Evolutionary conservation across 139 green algal genomes (phyloP).

Genomic region (Ostreobium quekettii): DNA sequence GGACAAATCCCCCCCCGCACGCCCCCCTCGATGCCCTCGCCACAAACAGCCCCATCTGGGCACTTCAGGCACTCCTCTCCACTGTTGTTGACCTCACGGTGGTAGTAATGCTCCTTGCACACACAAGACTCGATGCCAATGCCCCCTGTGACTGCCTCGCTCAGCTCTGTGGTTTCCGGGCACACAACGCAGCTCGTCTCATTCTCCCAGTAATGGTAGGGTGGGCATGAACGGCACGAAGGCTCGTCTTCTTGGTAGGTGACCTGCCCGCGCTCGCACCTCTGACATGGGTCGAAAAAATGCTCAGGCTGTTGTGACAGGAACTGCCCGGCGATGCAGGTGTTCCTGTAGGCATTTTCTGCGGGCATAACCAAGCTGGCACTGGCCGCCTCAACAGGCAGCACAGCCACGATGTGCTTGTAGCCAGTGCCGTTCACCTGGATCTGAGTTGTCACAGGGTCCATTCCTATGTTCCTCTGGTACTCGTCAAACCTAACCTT

Average conservation of each 20-base stretch:
- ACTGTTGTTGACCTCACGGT: not conserved
- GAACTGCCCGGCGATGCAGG: slow-evolving; percentile 2
- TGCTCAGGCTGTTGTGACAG: slow-evolving; percentile 2
- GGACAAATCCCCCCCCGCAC: too few species aligned
- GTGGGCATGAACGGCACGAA: slow-evolving; percentile 1
- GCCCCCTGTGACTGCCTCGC: not conserved
- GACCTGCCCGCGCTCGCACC: not conserved
- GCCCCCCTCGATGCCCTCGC: not conserved
- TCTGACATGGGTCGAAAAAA: slow-evolving; percentile 4
- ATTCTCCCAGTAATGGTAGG: not conserved
- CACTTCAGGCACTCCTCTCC: slow-evolving; percentile 7
- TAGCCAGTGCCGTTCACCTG: not conserved
- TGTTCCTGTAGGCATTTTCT: not conserved
- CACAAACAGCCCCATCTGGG: slow-evolving; percentile 7
- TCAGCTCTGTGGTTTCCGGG: slow-evolving; percentile 9
- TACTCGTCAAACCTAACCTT: slow-evolving; percentile 10
- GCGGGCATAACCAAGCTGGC: not conserved
- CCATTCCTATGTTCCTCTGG: slow-evolving; percentile 11
- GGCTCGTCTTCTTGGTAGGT: not conserved
- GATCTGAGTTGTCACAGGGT: slow-evolving; percentile 12
- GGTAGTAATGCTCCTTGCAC: slow-evolving; percentile 13
- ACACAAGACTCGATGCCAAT: not conserved
- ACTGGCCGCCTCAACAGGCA: slow-evolving; percentile 3
- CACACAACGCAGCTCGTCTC: not conserved
- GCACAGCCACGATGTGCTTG: not conserved